Conservation (phyloP, 2,329 filamentous ascomycete species). For the Fusarium luffae region DNA sequence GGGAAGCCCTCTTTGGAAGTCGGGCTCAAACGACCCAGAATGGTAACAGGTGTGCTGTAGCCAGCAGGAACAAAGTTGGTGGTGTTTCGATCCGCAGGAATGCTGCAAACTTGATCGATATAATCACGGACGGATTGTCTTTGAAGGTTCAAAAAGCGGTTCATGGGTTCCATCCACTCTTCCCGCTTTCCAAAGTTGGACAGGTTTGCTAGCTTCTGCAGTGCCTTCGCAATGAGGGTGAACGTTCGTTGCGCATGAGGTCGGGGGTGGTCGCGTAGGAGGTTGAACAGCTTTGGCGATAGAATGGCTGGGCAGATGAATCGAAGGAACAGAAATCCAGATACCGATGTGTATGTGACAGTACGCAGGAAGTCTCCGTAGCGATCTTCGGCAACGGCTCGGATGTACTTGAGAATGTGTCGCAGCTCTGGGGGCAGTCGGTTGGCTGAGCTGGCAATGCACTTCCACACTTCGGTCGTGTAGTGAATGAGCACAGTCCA, state of each 20-base stretch:
- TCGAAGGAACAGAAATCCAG: conserved; percentile 91
- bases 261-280: conserved; percentile 84
- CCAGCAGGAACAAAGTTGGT: conserved; percentile 77
- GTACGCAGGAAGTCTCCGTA: conserved; percentile 93
- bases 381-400: conserved; percentile 91
- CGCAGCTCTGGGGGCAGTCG: conserved; percentile 84
- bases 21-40: conserved; percentile 82
- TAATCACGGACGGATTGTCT: conserved; percentile 86
- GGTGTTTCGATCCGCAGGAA: conserved; percentile 76
- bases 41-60: conserved; percentile 93
- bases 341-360: conserved; percentile 93
- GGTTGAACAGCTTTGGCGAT: conserved; percentile 91
- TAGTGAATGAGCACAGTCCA: conserved; percentile 81
- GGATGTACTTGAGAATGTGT: conserved; percentile 88
- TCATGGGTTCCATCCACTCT: conserved; percentile 99
- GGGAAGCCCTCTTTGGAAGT: conserved; percentile 92
- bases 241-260: conserved; percentile 86
- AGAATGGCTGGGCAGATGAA: conserved; percentile 98
- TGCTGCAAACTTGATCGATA: conserved; percentile 86
- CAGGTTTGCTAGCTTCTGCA: conserved; percentile 91
- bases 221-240: conserved; percentile 89
- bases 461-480: conserved; percentile 87
- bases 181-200: conserved; percentile 94
- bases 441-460: conserved; percentile 78
- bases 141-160: conserved; percentile 81